phyloP scores from a whole-genome alignment of 1,284 basidiomycete genomes.

The Apiotrichum porosum region DNA sequence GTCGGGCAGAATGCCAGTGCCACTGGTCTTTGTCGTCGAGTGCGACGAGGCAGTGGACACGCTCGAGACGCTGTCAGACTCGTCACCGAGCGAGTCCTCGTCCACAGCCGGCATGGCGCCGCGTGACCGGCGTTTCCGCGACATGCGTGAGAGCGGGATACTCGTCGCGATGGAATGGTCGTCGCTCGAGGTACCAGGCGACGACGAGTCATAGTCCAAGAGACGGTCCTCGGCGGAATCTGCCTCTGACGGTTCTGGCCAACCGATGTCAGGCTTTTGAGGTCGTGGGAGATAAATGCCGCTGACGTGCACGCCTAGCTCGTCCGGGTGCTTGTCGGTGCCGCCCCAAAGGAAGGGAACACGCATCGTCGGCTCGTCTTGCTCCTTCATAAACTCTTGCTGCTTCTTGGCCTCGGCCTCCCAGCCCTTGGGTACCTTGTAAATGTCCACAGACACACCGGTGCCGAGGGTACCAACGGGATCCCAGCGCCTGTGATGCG shows the following conservation, averaged over 20 bases:
- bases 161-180: constrained; percentile 6
- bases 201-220: not conserved
- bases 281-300: constrained; percentile 35
- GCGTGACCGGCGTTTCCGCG: constrained; percentile 2
- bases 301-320: constrained; percentile 21
- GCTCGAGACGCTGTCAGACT: constrained; percentile 21
- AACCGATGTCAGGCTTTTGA: not conserved
- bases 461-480: constrained; percentile 59
- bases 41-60: constrained; percentile 3
- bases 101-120: not conserved
- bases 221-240: not conserved
- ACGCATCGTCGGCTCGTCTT: constrained; percentile 66
- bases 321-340: constrained; percentile 7
- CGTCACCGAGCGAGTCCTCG: constrained; percentile 19
- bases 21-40: not conserved
- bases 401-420: constrained; percentile 56
- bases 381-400: constrained; percentile 61
- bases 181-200: constrained; percentile 7
- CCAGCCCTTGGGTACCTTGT: constrained; percentile 62
- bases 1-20: not conserved
- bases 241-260: not conserved
- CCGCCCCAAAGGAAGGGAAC: constrained; percentile 57
- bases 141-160: constrained; percentile 2
- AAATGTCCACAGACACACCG: constrained; percentile 64
- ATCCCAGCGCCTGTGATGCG: constrained; percentile 54